These are phyloP conservation scores for Aspergillus ochraceoroseus DNA, from an alignment of 2,329 filamentous ascomycete genomes.

Conservation along the genomic window DNA sequence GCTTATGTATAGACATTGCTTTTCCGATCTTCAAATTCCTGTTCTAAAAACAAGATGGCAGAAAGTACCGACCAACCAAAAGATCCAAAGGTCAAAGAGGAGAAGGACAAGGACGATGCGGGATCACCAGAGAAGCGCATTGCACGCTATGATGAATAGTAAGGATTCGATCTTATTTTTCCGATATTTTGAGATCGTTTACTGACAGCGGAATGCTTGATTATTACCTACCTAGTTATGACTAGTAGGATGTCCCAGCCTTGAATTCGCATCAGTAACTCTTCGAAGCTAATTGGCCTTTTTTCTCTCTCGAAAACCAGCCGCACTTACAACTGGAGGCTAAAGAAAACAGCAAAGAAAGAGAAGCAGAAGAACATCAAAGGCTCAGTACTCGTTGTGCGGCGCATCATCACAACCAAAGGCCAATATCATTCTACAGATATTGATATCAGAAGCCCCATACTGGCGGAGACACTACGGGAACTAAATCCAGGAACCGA, in stretches of 20 bases:
- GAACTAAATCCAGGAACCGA: neutral
- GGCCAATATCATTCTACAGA: neutral
- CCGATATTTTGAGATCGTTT: no score
- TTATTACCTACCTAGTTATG: neutral
- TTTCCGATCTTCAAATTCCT: neutral
- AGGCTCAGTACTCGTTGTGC: constrained; percentile 1
- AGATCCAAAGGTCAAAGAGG: neutral
- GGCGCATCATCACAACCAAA: neutral
- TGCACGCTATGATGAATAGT: constrained; percentile 1
- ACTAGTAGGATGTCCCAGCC: neutral
- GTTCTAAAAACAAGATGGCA: constrained; percentile 1
- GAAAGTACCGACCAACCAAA: neutral
- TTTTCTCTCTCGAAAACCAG: no score
- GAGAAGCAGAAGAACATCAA: constrained; percentile 3
- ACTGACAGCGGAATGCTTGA: no score
- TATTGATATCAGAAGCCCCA: neutral
- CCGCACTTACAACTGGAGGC: neutral
- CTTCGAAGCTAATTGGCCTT: no score
- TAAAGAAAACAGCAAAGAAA: constrained; percentile 3
- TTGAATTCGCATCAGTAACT: no score
- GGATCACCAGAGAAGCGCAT: neutral
- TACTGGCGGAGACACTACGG: neutral
- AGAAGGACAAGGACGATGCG: neutral
- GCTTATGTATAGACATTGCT: no score
- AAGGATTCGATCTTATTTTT: neutral